phyloP scores from a whole-genome alignment of 2,329 filamentous ascomycete species.

The Phialemoniopsis sp. region DNA sequence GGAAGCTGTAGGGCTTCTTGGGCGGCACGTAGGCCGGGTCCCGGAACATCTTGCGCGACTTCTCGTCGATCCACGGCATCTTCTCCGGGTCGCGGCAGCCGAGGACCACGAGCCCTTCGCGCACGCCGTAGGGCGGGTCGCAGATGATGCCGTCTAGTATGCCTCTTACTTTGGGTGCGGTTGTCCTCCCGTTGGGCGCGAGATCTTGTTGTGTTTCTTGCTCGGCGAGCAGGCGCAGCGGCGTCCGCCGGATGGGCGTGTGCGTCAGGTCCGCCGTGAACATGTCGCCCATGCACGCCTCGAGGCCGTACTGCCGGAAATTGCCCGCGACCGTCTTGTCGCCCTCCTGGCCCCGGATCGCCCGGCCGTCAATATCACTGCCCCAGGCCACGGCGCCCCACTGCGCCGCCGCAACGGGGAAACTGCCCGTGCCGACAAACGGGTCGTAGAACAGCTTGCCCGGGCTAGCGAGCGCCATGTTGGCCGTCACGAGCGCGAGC shows the following conservation, averaged over 20 bases:
- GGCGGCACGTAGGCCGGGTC: conserved; percentile 73
- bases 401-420: conserved; percentile 83
- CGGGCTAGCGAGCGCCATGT: conserved; percentile 76
- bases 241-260: conserved; percentile 60
- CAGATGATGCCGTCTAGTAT: conserved; percentile 85
- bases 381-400: conserved; percentile 83
- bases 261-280: conserved; percentile 89
- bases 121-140: conserved; percentile 92
- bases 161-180: not conserved
- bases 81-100: conserved; percentile 68
- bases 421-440: conserved; percentile 92
- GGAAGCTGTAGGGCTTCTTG: conserved; percentile 88
- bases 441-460: conserved; percentile 91
- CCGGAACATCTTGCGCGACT: conserved; percentile 66
- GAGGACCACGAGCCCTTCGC: conserved; percentile 86
- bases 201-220: no score
- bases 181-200: conserved; percentile 10
- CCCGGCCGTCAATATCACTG: conserved; percentile 90
- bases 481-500: conserved; percentile 85
- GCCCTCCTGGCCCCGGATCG: conserved; percentile 67
- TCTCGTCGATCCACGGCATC: conserved; percentile 56
- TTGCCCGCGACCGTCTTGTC: conserved; percentile 59
- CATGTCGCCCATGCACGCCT: conserved; percentile 64
- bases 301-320: conserved; percentile 77
- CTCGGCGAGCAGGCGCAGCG: conserved; percentile 10